Evolutionary conservation across 1,284 basidiomycete genomes (phyloP), one percentile per base, ranked within the genome.

Genomic region (Amylostereum areolatum): DNA sequence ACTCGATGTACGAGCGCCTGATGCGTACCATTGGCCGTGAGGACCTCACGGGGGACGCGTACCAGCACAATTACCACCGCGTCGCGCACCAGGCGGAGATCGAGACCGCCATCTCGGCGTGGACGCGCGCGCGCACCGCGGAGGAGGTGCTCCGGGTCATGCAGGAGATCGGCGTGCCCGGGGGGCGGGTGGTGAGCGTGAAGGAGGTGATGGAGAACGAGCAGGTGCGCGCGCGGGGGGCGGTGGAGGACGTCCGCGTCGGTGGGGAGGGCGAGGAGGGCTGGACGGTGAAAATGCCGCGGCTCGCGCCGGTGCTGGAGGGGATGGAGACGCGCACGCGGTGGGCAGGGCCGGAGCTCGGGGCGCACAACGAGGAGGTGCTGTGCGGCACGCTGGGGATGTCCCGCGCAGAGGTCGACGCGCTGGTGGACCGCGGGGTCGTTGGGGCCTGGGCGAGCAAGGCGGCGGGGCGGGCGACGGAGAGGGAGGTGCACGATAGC

Each of bases 341-440:
- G 50, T 86, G 83, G 83, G 83, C 81, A 32, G 83, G 83, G 1
- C 83, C 83, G 3, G 73, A 83, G 53, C 65, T 86, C 30, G 84
- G 83, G 6, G 62, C 71, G 48, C 83, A 86, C 59, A 86, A 82
- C 4, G 70, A 76, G 32, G 75, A 82, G 52, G 75, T 86, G 27
- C 61, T 86, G 46, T 65, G 58, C 47, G 64, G 64, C 1, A 72
- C 80, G 43, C 62, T 86, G 45, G 77, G 75, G 1, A 54, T 85
- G 36, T 64, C 64, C 8, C 55, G 62, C 18, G 64, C 68, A 4
- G 74, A 77, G 43, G 60, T 84, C 24, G 57, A 57, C 7, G 61
- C 59, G 48, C 64, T 85, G 34, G 68, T 75, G 56, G 57, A 58
- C 4, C 64, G 69, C 24, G 77, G 77, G 4, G 62, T 83, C 11